Base-by-base conservation (phyloP, 176 grass and related monocot genomes). In the Bolboschoenus planiculmis region DNA sequence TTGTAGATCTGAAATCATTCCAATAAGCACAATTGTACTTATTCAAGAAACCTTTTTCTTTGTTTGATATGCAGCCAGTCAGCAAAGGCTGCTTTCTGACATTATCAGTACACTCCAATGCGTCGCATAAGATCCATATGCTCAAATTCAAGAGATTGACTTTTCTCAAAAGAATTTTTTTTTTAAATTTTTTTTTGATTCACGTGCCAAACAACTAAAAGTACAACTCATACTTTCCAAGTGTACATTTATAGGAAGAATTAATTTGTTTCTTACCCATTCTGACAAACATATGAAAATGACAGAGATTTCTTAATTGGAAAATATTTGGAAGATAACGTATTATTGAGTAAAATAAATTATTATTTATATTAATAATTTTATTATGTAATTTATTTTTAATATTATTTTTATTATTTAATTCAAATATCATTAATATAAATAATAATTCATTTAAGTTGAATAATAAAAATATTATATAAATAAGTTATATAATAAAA, bases 191-290 rank as follows among this genome's bases (percentile, higher is more conserved):
- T n/a, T n/a, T n/a, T n/a, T n/a, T 21, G 3, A 1, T 44, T 72
- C 42, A 46, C 42, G 42, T 74, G 70, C 23, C 39, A 74, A n/a
- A 36, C 6, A 67, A 36, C 29, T 35, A 48, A 13, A 35, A 29
- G 40, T 73, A 73, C 68, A 73, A 73, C 40, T 14, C 40, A 76
- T 76, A 18, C 44, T 74, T 47, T 73, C 23, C 40, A 48, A 35
- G 20, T 47, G 21, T 27, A 46, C 46, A 75, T 9, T 7, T 30
- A 75, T 48, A 30, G 23, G 11, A 50, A 50, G 70, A 43, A 75
- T 75, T 46, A 72, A 23, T 46, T 16, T 75, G 43, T 48, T 75
- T 75, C 70, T 48, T 75, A 48, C 43, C 43, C 71, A 75, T 75
- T 48, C 21, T 74, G 30, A 48, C 70, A 15, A 47, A 14, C 42